A percentile compares a stretch with the other conserved stretches of the same genome.
phyloP scores from a whole-genome alignment of 495 filamentous ascomycete genomes.

The Talaromyces wortmannii region DNA sequence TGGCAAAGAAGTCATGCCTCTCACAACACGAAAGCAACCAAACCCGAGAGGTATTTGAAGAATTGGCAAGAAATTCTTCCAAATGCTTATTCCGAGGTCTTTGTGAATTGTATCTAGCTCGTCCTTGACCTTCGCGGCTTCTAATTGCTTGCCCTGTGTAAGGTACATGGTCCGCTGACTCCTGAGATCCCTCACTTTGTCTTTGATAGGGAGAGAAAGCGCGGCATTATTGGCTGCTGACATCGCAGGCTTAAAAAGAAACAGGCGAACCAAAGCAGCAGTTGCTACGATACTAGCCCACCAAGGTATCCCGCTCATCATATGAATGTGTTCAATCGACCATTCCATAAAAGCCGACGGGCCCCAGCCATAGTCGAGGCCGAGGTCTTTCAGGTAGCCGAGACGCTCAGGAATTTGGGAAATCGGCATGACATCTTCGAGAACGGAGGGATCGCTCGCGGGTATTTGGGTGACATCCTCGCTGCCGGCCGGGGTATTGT shows the following conservation, averaged over 20 bases:
- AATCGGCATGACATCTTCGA: slow-evolving; percentile 32
- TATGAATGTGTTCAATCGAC: slow-evolving; percentile 73
- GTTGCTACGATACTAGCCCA: slow-evolving; percentile 64
- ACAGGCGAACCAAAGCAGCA: slow-evolving; percentile 55
- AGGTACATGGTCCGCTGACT: slow-evolving; percentile 36
- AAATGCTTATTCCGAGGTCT: slow-evolving; percentile 43
- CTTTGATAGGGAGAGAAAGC: slow-evolving; percentile 30
- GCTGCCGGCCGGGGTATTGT: slow-evolving; percentile 3
- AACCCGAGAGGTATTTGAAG: slow-evolving; percentile 65
- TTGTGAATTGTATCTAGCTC: slow-evolving; percentile 44
- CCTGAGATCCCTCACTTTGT: slow-evolving; percentile 37
- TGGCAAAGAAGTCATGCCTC: slow-evolving; percentile 68
- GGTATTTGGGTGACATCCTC: slow-evolving; percentile 3
- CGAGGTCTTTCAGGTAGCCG: slow-evolving; percentile 76
- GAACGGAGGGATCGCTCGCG: slow-evolving; percentile 10
- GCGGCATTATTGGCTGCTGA: slow-evolving; percentile 51
- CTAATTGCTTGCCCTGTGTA: slow-evolving; percentile 28
- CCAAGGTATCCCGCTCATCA: slow-evolving; percentile 71
- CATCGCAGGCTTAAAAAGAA: slow-evolving; percentile 58
- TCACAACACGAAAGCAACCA: slow-evolving; percentile 71
- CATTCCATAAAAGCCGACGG: slow-evolving; percentile 62
- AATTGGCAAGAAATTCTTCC: slow-evolving; percentile 50
- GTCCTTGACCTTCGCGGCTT: slow-evolving; percentile 26
- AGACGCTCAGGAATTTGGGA: slow-evolving; percentile 58
- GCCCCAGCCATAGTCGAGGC: slow-evolving; percentile 82